A percentile compares a stretch with the other conserved stretches of the same genome.
Conservation (phyloP, 164 flowering plant species). For the Sextonia rubra region DNA sequence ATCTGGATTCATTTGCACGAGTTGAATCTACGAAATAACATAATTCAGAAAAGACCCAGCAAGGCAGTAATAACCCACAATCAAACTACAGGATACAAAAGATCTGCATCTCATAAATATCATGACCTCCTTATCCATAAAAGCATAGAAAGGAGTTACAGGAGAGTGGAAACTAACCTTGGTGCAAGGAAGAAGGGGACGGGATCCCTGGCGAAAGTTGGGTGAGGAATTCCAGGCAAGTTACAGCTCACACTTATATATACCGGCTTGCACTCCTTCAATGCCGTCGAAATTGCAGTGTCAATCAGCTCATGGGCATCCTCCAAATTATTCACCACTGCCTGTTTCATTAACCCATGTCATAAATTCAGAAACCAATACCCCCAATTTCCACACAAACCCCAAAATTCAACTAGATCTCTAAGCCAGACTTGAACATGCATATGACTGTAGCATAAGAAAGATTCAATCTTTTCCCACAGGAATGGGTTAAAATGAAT, state of each 20-base stretch:
- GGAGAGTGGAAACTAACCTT: slow-evolving; percentile 33
- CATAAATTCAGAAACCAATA: no score
- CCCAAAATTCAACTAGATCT: no score
- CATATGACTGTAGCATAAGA: no score
- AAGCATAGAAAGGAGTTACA: background rate
- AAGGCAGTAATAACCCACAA: background rate
- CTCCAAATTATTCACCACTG: slow-evolving; percentile 82
- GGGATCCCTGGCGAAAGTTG: slow-evolving; percentile 70
- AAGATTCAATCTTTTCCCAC: no score
- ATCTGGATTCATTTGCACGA: no score
- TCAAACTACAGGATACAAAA: no score
- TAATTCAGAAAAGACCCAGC: background rate
- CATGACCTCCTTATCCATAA: background rate
- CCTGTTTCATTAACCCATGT: slow-evolving; percentile 20
- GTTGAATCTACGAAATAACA: background rate
- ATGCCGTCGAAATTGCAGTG: slow-evolving; percentile 69
- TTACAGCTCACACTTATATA: slow-evolving; percentile 82
- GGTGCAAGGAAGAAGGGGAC: slow-evolving; percentile 67
- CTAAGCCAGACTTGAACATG: no score
- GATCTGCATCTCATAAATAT: background rate
- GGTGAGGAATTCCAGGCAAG: slow-evolving; percentile 71
- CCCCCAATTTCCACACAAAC: no score
- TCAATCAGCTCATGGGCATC: slow-evolving; percentile 87
- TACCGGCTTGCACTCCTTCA: slow-evolving; percentile 92
- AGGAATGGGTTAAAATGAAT: no score